These are phyloP conservation scores for Termitomyces sp. DNA, from an alignment of 768 basidiomycete genomes.

Conservation along the genomic window DNA sequence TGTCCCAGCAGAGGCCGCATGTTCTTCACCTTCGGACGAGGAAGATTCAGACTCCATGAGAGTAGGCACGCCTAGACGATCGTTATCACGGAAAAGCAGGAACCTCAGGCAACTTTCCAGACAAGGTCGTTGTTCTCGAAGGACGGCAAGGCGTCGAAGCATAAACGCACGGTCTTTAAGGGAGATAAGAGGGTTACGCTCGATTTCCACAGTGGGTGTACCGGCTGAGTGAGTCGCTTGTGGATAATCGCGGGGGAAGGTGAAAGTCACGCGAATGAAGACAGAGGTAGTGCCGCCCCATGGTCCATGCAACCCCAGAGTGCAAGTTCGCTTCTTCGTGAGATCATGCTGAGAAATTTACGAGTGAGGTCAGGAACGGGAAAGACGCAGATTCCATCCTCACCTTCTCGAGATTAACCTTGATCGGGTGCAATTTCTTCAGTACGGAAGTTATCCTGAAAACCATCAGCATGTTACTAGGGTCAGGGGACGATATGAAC, in stretches of 20 bases:
- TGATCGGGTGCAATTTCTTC: slow-evolving; percentile 56
- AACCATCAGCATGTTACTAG: background rate
- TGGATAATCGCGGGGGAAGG: slow-evolving; percentile 83
- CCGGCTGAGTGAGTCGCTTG: slow-evolving; percentile 55
- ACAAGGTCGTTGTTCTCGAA: slow-evolving; percentile 78
- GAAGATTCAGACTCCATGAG: slow-evolving; percentile 56
- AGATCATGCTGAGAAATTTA: slow-evolving; percentile 49
- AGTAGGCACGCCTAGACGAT: slow-evolving; percentile 36
- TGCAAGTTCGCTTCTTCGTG: slow-evolving; percentile 71
- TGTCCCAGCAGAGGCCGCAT: slow-evolving; percentile 15
- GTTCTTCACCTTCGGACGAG: slow-evolving; percentile 46
- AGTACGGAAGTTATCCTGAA: slow-evolving; percentile 70
- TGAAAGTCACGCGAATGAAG: slow-evolving; percentile 85
- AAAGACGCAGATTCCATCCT: background rate
- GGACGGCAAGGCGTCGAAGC: slow-evolving; percentile 65
- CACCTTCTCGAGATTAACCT: slow-evolving; percentile 86
- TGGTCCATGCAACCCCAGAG: slow-evolving; percentile 82
- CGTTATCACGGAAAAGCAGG: slow-evolving; percentile 67
- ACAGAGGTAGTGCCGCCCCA: slow-evolving; percentile 86
- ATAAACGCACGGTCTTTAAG: slow-evolving; percentile 75
- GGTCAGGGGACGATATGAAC: slow-evolving; percentile 15
- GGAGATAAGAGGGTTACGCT: slow-evolving; percentile 77
- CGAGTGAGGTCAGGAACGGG: slow-evolving; percentile 4
- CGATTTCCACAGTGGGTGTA: slow-evolving; percentile 74
- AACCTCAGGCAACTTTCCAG: slow-evolving; percentile 81